Base-by-base conservation (phyloP, 2,329 filamentous ascomycete genomes). In the Colletotrichum eleusines region DNA sequence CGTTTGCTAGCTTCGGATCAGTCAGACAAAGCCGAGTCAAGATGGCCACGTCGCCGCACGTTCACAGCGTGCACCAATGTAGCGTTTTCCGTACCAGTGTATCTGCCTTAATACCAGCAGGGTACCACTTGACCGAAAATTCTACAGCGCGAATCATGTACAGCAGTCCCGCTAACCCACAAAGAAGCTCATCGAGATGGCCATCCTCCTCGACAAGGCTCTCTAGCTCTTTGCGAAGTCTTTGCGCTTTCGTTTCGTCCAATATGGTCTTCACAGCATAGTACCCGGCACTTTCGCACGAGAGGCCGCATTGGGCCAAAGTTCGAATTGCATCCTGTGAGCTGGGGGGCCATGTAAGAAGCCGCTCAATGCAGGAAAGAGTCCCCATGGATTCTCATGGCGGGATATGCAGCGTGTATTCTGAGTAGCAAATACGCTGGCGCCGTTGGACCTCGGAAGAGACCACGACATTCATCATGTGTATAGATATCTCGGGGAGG, bases 11-110 rank as follows among this genome's bases (percentile, higher is more conserved):
- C 8, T 81, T 79, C 0, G 88, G 86, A 64, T 86, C 85, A 2
- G 89, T 89, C 23, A 87, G 82, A 1, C 92, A 84, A 12, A 93
- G 81, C 77, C 93, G 91, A 16, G 88, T 90, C 69, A 94, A 85
- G 77, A 92, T 93, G 5, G 91, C 90, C 33, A 93, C 87, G 18
- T 88, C 86, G 7, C 92, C 91, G 75, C 0, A 87, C 88, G 5
- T n/a, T n/a, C n/a, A n/a, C n/a, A n/a, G n/a, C n/a, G n/a, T n/a
- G 91, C 89, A 1, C 92, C 92, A 42, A 92, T 82, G 75, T 92
- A 92, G 23, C 81, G 77, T 74, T 88, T 88, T 18, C 86, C 87
- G 70, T 89, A 86, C 88, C 89, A 93, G 72, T n/a, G n/a, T n/a
- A n/a, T n/a, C n/a, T n/a, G n/a, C n/a, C n/a, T n/a, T n/a, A n/a